Conservation (phyloP, 2,329 filamentous ascomycete species). For the Cordyceps javanica region DNA sequence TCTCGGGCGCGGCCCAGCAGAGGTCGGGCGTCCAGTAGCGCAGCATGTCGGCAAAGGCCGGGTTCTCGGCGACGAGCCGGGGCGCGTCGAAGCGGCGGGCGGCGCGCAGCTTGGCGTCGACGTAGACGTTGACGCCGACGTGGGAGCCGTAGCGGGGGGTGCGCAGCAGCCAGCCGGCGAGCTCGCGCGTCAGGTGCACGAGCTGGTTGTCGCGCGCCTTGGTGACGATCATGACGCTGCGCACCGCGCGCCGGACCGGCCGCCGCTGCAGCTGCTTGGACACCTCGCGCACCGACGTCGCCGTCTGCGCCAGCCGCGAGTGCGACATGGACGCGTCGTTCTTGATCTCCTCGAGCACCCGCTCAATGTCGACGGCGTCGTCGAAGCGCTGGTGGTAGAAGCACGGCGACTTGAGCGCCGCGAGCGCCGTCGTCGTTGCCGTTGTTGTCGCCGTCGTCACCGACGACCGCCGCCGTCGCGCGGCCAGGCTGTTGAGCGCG, state of each 20-base stretch:
- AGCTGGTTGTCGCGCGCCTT: conserved; percentile 94
- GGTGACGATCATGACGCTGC: conserved; percentile 96
- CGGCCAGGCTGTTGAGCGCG: conserved; percentile 49
- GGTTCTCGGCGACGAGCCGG: conserved; percentile 65
- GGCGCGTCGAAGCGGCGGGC: conserved; percentile 82
- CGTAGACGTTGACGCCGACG: conserved; percentile 92
- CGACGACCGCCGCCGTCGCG: conserved; percentile 22
- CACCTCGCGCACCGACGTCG: conserved; percentile 89
- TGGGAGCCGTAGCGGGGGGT: conserved; percentile 87
- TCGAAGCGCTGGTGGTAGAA: conserved; percentile 98
- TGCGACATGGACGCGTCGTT: conserved; percentile 87
- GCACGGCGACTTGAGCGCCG: conserved; percentile 78
- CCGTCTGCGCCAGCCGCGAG: conserved; percentile 89
- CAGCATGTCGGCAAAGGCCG: conserved; percentile 75
- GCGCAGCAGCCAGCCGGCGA: conserved; percentile 79
- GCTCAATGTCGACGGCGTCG: conserved; percentile 89
- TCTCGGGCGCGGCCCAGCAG: conserved; percentile 89
- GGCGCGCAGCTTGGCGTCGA: conserved; percentile 87
- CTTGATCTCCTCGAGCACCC: conserved; percentile 89
- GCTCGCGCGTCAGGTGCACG: conserved; percentile 79
- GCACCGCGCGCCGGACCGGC: conserved; percentile 85
- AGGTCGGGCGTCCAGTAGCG: conserved; percentile 95
- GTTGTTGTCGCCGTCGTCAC: conserved; percentile 26
- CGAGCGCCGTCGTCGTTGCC: conserved; percentile 39
- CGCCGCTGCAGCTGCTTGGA: conserved; percentile 90